These are phyloP conservation scores for Trypanosoma vivax DNA, from an alignment of 208 protist species.

Conservation along the genomic window DNA sequence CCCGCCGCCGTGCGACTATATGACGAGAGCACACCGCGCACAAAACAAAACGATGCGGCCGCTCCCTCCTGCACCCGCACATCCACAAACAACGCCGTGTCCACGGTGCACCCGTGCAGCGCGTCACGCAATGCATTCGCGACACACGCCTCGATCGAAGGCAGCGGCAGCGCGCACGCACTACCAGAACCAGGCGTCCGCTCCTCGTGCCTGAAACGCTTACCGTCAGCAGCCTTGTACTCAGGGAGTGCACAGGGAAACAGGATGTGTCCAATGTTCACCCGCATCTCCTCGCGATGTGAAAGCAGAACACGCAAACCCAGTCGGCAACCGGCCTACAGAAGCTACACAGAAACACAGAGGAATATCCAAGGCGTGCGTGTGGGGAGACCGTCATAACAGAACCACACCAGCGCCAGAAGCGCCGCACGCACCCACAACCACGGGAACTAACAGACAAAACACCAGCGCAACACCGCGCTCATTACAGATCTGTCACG, in stretches of 20 bases:
- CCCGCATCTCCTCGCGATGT: not conserved
- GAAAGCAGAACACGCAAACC: constrained; percentile 1
- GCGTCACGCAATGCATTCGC: not conserved
- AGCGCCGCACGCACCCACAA: too few relatives aligned
- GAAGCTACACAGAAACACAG: too few relatives aligned
- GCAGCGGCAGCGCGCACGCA: constrained; percentile 1
- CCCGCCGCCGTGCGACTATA: not conserved
- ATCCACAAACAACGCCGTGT: too few relatives aligned
- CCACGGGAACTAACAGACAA: too few relatives aligned
- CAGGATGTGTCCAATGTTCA: constrained; percentile 23
- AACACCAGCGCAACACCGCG: too few relatives aligned
- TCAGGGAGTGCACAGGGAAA: constrained; percentile 1
- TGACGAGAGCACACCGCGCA: constrained; percentile 10
- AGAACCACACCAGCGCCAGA: too few relatives aligned
- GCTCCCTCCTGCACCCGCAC: constrained; percentile 8
- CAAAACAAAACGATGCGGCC: constrained; percentile 25
- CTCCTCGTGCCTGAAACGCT: constrained; percentile 14
- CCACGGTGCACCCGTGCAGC: too few relatives aligned
- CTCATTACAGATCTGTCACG: too few relatives aligned
- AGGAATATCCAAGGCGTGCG: too few relatives aligned
- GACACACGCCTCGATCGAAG: not conserved
- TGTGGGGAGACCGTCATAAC: too few relatives aligned
- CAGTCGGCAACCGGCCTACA: too few relatives aligned
- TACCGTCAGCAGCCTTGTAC: not conserved
- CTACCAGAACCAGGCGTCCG: not conserved